Evolutionary conservation across 257 asterid genomes (phyloP).

Genomic region (Galeopsis tetrahit): DNA sequence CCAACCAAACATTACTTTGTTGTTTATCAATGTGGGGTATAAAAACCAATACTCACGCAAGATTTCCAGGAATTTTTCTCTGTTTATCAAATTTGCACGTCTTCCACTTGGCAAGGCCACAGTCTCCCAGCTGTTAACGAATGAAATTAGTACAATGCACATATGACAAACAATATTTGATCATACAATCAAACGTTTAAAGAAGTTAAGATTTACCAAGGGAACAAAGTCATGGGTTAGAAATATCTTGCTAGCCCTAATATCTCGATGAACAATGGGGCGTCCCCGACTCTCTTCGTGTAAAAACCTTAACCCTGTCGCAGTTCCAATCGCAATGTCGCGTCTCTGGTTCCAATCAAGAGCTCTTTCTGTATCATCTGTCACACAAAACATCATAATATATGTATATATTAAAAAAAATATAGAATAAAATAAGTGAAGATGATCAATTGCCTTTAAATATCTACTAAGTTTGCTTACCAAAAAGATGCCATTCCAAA

Average conservation of each 20-base stretch:
- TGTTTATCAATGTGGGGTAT: neutral
- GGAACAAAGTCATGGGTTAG: constrained; percentile 71
- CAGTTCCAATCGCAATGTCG: constrained; percentile 69
- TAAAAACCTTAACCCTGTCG: constrained; percentile 69
- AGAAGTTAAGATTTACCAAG: constrained; percentile 49
- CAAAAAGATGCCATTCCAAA: constrained; percentile 75
- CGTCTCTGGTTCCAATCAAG: constrained; percentile 73
- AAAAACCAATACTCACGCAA: constrained; percentile 49
- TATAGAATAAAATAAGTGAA: neutral
- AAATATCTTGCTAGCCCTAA: constrained; percentile 70
- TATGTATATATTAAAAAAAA: neutral
- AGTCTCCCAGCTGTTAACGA: constrained; percentile 64
- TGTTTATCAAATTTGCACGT: constrained; percentile 37
- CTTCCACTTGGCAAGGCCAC: constrained; percentile 68
- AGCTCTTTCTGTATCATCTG: constrained; percentile 51
- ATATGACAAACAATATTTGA: neutral
- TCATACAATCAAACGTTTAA: neutral
- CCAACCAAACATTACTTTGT: too few relatives aligned
- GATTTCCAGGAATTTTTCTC: constrained; percentile 47
- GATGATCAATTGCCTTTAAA: neutral
- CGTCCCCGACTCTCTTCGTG: constrained; percentile 74
- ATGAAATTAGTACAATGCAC: neutral
- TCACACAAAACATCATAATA: constrained; percentile 20
- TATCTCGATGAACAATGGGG: constrained; percentile 70
- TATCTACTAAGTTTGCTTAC: constrained; percentile 39